Base-by-base conservation (phyloP, 2,329 filamentous ascomycete species). In the Thermochaetoides dissita region DNA sequence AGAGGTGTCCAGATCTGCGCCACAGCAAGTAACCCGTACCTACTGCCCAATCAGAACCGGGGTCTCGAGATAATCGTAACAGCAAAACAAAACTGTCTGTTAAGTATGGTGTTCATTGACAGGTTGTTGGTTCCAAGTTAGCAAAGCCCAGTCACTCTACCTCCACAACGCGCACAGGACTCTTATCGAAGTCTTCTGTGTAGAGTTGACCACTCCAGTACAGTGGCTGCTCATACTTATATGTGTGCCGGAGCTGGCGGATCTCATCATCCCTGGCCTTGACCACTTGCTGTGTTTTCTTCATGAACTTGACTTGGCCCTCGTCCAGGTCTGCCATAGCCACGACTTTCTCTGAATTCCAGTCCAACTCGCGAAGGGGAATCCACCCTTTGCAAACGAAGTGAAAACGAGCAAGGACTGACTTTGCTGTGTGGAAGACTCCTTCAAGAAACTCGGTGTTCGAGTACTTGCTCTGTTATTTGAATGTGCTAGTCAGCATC, bases 401-500 rank as follows among this genome's bases (percentile, higher is more conserved):
- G 46, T 53, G 51, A 36, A 52, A 53, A 12, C 51, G 45, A 8
- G 51, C 50, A 12, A 53, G 45, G 17, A 53, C 47, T 39, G 46
- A 45, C 39, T 53, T 53, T 38, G 51, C 51, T 4, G 48, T 46
- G 31, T 52, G 46, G 38, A 53, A 52, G 8, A 39, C 49, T 11
- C 31, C 40, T 39, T 49, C 49, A 8, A 53, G 49, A 36, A 53
- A 53, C n/a, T 35, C 24, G 10, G 40, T 41, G 42, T 52, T 53
- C 36, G 51, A 53, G 41, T 49, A 53, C 33, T 47, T 49, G 17
- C 39, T 44, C 49, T 49, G 30, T 6, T 10, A 30, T 7, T 1
- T 6, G 8, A 31, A 34, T 5, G 5, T 24, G 17, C 5, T 24
- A 24, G 17, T 24, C 17, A 24, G 17, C 5, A 24, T 24, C 5